Percentiles rank a stretch among this genome's conserved stretches.
Evolutionary conservation across 371 early-diverging fungal species (phyloP).

Genomic region (Mucor saturninus): DNA sequence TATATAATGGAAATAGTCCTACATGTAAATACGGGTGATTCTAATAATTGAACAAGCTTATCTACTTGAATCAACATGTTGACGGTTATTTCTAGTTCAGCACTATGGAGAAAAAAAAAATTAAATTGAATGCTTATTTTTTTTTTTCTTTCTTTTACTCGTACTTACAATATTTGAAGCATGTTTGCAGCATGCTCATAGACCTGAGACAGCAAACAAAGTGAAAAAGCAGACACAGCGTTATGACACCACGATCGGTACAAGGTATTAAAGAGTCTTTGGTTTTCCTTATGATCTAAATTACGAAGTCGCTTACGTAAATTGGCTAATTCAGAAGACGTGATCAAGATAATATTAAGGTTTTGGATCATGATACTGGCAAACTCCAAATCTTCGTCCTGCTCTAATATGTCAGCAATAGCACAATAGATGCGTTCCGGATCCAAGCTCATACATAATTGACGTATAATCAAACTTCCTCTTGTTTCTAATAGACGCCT

Average conservation of each 20-base stretch:
- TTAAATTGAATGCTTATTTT: neutral
- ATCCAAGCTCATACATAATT: slow-evolving; percentile 83
- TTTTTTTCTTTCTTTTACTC: too few species aligned
- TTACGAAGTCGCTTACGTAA: slow-evolving; percentile 73
- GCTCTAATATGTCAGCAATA: slow-evolving; percentile 82
- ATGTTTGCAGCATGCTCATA: slow-evolving; percentile 87
- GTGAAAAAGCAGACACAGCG: slow-evolving; percentile 84
- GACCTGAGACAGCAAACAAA: slow-evolving; percentile 88
- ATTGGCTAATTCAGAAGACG: slow-evolving; percentile 87
- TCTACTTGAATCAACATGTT: slow-evolving; percentile 89
- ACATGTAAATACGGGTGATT: slow-evolving; percentile 93
- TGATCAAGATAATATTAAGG: slow-evolving; percentile 88
- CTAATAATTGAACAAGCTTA: slow-evolving; percentile 92
- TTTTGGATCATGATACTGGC: slow-evolving; percentile 93
- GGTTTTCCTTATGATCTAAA: slow-evolving; percentile 70
- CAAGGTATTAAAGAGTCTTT: slow-evolving; percentile 75
- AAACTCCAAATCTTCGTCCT: slow-evolving; percentile 86
- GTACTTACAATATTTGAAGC: slow-evolving; percentile 72
- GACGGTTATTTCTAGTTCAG: slow-evolving; percentile 92
- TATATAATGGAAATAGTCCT: slow-evolving; percentile 1
- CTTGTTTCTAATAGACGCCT: slow-evolving; percentile 82
- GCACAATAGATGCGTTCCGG: slow-evolving; percentile 86
- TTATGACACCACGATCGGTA: slow-evolving; percentile 94
- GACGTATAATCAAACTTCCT: slow-evolving; percentile 87
- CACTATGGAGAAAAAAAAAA: slow-evolving; percentile 40